Conservation (phyloP, 768 basidiomycete genomes). For the Gautieria morchelliformis region DNA sequence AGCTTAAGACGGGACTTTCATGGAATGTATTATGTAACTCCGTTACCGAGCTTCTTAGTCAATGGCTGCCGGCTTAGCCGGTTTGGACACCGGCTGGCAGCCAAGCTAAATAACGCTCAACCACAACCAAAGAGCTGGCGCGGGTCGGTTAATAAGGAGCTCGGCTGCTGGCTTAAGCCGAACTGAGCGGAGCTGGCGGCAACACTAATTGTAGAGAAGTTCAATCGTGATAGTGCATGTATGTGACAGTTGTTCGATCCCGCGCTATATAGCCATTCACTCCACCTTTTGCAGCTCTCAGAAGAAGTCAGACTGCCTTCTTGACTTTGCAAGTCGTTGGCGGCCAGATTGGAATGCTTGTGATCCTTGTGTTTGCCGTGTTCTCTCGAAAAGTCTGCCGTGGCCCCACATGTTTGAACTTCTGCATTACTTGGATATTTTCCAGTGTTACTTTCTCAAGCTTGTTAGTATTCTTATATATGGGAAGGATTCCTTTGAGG, state of each 20-base stretch:
- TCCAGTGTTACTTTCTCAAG: slow-evolving; percentile 44
- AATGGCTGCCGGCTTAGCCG: no score
- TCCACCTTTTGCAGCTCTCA: not conserved
- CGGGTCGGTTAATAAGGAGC: no score
- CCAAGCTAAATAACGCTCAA: no score
- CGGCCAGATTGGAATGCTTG: slow-evolving; percentile 42
- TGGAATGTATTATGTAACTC: no score
- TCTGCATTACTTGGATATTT: slow-evolving; percentile 46
- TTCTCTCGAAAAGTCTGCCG: slow-evolving; percentile 33
- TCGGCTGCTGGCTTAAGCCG: no score
- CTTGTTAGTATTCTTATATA: slow-evolving; percentile 22
- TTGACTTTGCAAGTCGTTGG: slow-evolving; percentile 40
- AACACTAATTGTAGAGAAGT: no score
- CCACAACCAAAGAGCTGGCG: no score
- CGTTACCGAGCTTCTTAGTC: no score
- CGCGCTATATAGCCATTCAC: not conserved
- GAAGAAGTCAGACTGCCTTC: slow-evolving; percentile 22
- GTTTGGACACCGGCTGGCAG: no score
- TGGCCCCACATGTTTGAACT: slow-evolving; percentile 46
- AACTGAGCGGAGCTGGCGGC: no score
- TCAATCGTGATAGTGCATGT: not conserved
- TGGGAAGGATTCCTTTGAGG: not conserved
- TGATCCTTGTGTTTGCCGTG: slow-evolving; percentile 37
- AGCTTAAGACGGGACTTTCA: no score
- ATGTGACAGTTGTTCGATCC: not conserved